Percentiles rank a stretch among this genome's conserved stretches.
Conservation (phyloP, 257 asterid species). For the Pogostemon cablin region DNA sequence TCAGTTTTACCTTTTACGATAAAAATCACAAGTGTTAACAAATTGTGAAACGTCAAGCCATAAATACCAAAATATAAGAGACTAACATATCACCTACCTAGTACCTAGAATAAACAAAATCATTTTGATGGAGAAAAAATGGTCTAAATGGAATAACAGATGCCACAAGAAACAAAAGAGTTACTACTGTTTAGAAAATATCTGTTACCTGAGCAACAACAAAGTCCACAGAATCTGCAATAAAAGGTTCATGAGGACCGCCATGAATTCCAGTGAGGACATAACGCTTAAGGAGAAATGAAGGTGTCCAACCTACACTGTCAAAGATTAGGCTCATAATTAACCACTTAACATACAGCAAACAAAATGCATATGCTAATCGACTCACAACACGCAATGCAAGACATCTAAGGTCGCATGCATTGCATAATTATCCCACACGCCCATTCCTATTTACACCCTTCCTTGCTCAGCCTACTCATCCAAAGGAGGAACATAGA, state of each 20-base stretch:
- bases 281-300: slow-evolving; percentile 86
- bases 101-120: slow-evolving; percentile 1
- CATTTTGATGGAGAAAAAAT: neutral
- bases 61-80: slow-evolving; percentile 24
- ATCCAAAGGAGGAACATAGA: neutral
- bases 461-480: neutral
- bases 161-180: slow-evolving; percentile 22
- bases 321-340: slow-evolving; percentile 39
- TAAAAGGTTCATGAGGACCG: slow-evolving; percentile 97
- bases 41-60: neutral
- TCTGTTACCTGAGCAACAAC: slow-evolving; percentile 91
- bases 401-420: neutral
- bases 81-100: slow-evolving; percentile 11
- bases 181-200: neutral
- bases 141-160: slow-evolving; percentile 6
- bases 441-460: neutral
- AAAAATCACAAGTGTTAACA: neutral
- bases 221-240: slow-evolving; percentile 97
- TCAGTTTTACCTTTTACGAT: neutral
- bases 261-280: slow-evolving; percentile 88
- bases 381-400: slow-evolving; percentile 13
- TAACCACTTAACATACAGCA: slow-evolving; percentile 25
- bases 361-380: neutral
- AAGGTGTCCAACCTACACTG: slow-evolving; percentile 96
- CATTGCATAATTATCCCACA: neutral